A percentile compares a stretch with the other conserved stretches of the same genome.
These are phyloP conservation scores for Beauveria medogensis DNA, from an alignment of 2,329 filamentous ascomycete genomes.

Conservation along the genomic window DNA sequence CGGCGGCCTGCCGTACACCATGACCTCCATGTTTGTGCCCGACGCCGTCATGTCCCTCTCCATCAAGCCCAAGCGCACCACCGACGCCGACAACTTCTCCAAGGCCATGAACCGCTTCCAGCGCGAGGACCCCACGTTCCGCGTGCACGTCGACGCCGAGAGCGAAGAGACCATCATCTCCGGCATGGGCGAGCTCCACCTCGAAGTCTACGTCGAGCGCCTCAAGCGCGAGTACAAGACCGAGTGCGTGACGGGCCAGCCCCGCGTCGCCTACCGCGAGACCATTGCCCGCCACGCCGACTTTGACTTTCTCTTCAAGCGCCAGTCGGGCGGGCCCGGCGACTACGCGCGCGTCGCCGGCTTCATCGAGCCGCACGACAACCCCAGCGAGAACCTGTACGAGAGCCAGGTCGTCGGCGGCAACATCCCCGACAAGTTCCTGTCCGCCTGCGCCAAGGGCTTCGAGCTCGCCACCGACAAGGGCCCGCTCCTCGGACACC, in stretches of 20 bases:
- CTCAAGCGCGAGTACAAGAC: slow-evolving; percentile 96
- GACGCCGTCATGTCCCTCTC: slow-evolving; percentile 97
- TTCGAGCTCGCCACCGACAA: slow-evolving; percentile 77
- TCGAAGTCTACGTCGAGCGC: slow-evolving; percentile 96
- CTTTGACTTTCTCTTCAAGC: slow-evolving; percentile 91
- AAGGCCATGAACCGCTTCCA: slow-evolving; percentile 99
- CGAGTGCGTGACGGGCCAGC: slow-evolving; percentile 90
- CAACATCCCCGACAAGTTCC: slow-evolving; percentile 88
- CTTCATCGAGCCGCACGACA: slow-evolving; percentile 77
- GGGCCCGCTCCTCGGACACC: slow-evolving; percentile 87
- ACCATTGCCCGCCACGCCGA: slow-evolving; percentile 73
- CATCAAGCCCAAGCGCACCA: slow-evolving; percentile 90
- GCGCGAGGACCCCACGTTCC: slow-evolving; percentile 95
- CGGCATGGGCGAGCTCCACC: slow-evolving; percentile 94
- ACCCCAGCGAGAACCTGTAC: slow-evolving; percentile 69
- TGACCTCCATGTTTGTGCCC: slow-evolving; percentile 97
- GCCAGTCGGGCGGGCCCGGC: slow-evolving; percentile 90
- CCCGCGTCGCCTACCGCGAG: slow-evolving; percentile 94
- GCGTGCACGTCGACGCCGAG: slow-evolving; percentile 84
- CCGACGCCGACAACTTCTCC: slow-evolving; percentile 87
- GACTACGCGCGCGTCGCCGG: slow-evolving; percentile 91
- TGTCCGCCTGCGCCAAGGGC: slow-evolving; percentile 90
- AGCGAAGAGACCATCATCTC: slow-evolving; percentile 96
- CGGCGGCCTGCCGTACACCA: slow-evolving; percentile 82
- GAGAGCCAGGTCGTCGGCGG: slow-evolving; percentile 83